Base-by-base conservation (phyloP, 2,329 filamentous ascomycete genomes). In the Diaporthe citri region DNA sequence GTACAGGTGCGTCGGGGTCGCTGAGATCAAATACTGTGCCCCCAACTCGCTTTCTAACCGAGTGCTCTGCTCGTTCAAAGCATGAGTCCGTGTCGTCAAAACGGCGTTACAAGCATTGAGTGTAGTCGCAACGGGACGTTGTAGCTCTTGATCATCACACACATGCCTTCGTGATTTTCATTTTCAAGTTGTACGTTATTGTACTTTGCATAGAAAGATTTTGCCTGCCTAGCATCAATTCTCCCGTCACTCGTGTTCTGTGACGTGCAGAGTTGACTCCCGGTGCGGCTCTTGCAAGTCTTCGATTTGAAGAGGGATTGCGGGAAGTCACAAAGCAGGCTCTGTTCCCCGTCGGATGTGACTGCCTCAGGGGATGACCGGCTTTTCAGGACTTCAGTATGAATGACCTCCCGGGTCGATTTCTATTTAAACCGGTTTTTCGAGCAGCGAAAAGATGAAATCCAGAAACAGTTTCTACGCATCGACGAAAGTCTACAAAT, bases 71-170 rank as follows among this genome's bases (percentile, higher is more conserved):
- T 48, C 17, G 17, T 48, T 48, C 20, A 22, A 48, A 48, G 31
- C 43, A 48, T 22, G 43, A 22, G 43, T 0, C 1, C 43, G 6
- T 20, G 4, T 6, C 9, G 43, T 22, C 43, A 22, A 22, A 48
- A 7, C 4, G 3, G 0, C 7, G 0, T 7, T 22, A 20, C 43
- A 13, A 48, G 20, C 6, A 7, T 48, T 9, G 43, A 9, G 7
- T 48, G 20, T 20, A 22, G 43, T 10, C 43, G 8, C 2, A 20
- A 7, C 8, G 20, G 7, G 15, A 48, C 1, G 43, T 43, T 43
- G 20, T 10, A 20, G 20, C 6, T 20, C 43, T 48, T 9, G 43
- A 48, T 7, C 20, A 10, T 3, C 20, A 22, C 8, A 8, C 20
- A 22, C 6, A 22, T 20, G 20, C 20, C 8, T 48, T 22, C 8